Evolutionary conservation across 2,329 filamentous ascomycete species (phyloP).

Genomic region (Diaporthe vaccinii): DNA sequence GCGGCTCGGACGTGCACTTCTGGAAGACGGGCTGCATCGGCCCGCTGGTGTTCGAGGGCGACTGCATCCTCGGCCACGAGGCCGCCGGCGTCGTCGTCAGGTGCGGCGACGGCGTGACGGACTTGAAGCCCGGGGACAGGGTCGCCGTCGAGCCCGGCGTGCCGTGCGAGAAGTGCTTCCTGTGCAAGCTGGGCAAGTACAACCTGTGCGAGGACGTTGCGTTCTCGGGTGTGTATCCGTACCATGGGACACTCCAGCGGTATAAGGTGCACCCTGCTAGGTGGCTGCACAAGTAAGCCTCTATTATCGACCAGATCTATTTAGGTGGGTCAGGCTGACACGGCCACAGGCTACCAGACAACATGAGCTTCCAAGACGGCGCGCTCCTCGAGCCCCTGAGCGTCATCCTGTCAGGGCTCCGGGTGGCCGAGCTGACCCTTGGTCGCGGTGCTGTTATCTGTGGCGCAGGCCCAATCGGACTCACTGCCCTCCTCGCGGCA

Average conservation of each 20-base stretch:
- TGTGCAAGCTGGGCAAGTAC: conserved; percentile 71
- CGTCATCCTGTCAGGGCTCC: conserved; percentile 73
- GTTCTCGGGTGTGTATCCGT: conserved; percentile 73
- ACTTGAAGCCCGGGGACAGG: conserved; percentile 69
- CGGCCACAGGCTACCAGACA: conserved; percentile 61
- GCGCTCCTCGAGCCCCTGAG: conserved; percentile 75
- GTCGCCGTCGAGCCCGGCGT: conserved; percentile 78
- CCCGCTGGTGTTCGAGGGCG: conserved; percentile 70
- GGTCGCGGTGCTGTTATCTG: conserved; percentile 70
- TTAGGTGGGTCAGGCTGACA: neutral
- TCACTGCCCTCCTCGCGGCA: conserved; percentile 69
- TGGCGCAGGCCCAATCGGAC: conserved; percentile 74
- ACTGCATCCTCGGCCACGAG: conserved; percentile 77
- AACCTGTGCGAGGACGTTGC: conserved; percentile 74
- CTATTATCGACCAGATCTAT: no score
- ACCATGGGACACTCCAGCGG: conserved; percentile 71
- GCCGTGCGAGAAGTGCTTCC: conserved; percentile 71
- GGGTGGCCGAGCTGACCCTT: conserved; percentile 64
- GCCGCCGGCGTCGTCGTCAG: conserved; percentile 71
- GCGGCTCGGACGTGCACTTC: conserved; percentile 78
- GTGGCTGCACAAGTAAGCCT: conserved; percentile 65
- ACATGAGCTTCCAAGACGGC: conserved; percentile 68
- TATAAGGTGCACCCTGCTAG: conserved; percentile 73
- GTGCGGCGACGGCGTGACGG: conserved; percentile 66
- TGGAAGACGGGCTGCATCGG: conserved; percentile 77